Base-by-base conservation (phyloP, 73 alveolate species). In the Diophrys sp. region DNA sequence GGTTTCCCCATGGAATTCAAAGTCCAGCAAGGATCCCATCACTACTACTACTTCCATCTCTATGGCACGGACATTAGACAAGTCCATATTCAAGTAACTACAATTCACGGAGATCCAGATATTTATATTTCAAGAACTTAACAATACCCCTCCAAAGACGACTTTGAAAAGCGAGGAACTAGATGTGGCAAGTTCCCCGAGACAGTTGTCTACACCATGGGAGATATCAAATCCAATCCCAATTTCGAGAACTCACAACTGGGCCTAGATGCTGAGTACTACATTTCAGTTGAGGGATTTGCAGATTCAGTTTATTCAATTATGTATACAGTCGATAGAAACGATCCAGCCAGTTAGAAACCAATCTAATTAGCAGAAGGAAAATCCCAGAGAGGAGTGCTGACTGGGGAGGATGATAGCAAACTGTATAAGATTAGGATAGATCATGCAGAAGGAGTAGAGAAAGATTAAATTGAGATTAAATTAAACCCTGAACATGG, bases 101-200 rank as follows among this genome's bases (percentile, higher is more conserved):
- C 80, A 5, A 56, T 74, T 0, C 83, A 68, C 67, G 90, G 90
- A 25, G 85, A 82, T 68, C 78, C 90, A 29, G 82, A 82, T 69
- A 28, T 82, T 25, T 82, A 75, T 68, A 71, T 67, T 2, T 67
- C 90, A 31, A 55, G 31, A 24, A 23, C 24, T 14, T 54, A 62
- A 0, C 31, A 67, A 44, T 71, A 71, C 33, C 79, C 78, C 14
- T 27, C 44, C 29, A 25, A 62, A 73, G 57, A 74, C 18, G 27
- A 74, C 11, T 75, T 54, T 34, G 69, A 75, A 54, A 32, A 75
- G 29, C 57, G 75, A 70, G 57, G 81, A 11, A 25, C 72, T 11
- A 28, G 78, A 26, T 23, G 71, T n/a, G 82, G 90, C 0, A 44
- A 44, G 53, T 29, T 72, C 31, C 69, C 80, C 0, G 90, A 82